These are phyloP conservation scores for Ceratocystis cacaofunesta DNA, from an alignment of 2,329 filamentous ascomycete genomes.

Conservation along the genomic window DNA sequence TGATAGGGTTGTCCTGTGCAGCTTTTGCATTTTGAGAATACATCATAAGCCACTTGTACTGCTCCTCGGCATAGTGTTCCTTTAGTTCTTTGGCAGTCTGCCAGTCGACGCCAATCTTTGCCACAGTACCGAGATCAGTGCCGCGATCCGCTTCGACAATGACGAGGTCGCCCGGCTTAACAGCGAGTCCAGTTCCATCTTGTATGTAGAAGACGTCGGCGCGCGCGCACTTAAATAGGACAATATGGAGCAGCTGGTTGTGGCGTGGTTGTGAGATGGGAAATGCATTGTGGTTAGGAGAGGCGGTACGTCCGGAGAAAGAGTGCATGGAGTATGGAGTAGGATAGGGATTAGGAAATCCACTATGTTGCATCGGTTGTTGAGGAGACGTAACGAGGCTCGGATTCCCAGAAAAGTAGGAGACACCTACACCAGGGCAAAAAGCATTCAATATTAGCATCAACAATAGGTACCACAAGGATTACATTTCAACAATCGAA, in stretches of 20 bases:
- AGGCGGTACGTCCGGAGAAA: slow-evolving; percentile 28
- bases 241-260: slow-evolving; percentile 67
- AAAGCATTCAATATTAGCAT: neutral
- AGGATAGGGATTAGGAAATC: slow-evolving; percentile 20
- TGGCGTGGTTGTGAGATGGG: slow-evolving; percentile 45
- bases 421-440: neutral
- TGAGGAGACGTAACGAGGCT: slow-evolving; percentile 12
- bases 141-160: slow-evolving; percentile 96
- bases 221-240: slow-evolving; percentile 90
- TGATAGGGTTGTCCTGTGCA: slow-evolving; percentile 44
- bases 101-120: slow-evolving; percentile 75
- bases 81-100: slow-evolving; percentile 78
- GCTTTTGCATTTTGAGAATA: slow-evolving; percentile 68
- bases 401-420: slow-evolving; percentile 10
- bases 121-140: slow-evolving; percentile 86
- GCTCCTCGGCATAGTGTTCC: slow-evolving; percentile 82
- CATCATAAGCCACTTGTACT: slow-evolving; percentile 98
- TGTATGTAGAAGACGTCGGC: slow-evolving; percentile 96
- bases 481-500: neutral
- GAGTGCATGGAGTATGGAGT: slow-evolving; percentile 12
- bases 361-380: slow-evolving; percentile 11
- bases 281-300: slow-evolving; percentile 48
- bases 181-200: slow-evolving; percentile 80
- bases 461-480: neutral
- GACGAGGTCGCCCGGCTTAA: slow-evolving; percentile 83